Evolutionary conservation across 768 basidiomycete genomes (phyloP).

Genomic region (Cyclocybe aegerita): DNA sequence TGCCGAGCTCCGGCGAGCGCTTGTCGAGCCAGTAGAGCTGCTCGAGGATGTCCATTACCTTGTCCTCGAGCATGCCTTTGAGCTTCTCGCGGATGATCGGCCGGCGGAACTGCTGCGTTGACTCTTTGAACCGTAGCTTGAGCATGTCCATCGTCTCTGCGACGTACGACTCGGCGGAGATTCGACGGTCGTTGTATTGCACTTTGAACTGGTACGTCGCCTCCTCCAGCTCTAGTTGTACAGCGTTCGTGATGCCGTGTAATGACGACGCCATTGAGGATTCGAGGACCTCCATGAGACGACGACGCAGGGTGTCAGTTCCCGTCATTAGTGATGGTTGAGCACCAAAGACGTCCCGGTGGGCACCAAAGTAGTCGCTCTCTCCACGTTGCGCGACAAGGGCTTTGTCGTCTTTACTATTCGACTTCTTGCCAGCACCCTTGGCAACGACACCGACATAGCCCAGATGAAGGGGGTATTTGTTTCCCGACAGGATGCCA

Average conservation of each 20-base stretch:
- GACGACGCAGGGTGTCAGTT: constrained; percentile 83
- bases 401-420: constrained; percentile 46
- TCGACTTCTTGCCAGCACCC: constrained; percentile 55
- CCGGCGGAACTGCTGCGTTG: constrained; percentile 82
- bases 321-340: constrained; percentile 81
- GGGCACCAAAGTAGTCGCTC: constrained; percentile 62
- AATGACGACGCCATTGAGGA: constrained; percentile 96
- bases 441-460: constrained; percentile 97
- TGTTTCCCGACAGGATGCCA: constrained; percentile 77
- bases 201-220: constrained; percentile 99
- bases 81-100: constrained; percentile 87
- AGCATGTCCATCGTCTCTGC: constrained; percentile 95
- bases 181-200: constrained; percentile 92
- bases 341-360: constrained; percentile 61
- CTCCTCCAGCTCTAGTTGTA: constrained; percentile 96
- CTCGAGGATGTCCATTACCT: constrained; percentile 96
- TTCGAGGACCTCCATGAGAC: constrained; percentile 96
- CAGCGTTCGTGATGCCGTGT: constrained; percentile 95
- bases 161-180: constrained; percentile 95
- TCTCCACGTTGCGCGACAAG: constrained; percentile 57
- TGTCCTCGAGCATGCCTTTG: constrained; percentile 92
- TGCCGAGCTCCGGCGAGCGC: constrained; percentile 71
- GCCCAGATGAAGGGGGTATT: constrained; percentile 96
- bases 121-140: constrained; percentile 87
- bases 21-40: constrained; percentile 97